phyloP scores from a whole-genome alignment of 495 filamentous ascomycete species.

The Cercophora samala region DNA sequence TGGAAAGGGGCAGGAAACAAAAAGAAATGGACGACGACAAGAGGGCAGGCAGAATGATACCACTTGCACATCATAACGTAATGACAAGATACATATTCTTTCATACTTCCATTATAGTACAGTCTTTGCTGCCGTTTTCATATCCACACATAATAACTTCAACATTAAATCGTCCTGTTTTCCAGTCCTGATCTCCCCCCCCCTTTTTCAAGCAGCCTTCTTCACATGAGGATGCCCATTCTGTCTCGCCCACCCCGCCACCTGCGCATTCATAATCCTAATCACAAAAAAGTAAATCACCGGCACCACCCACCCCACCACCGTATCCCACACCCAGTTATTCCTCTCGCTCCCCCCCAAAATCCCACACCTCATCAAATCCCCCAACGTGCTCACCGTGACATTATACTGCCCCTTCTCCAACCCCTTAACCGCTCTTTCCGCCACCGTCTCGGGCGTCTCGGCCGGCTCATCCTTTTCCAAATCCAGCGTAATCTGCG shows the following conservation, averaged over 20 bases:
- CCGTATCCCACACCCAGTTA: constrained; percentile 58
- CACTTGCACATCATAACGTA: neutral
- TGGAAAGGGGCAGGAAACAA: neutral
- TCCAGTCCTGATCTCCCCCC: no score
- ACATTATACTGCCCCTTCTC: constrained; percentile 79
- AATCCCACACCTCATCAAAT: constrained; percentile 60
- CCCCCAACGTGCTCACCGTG: constrained; percentile 64
- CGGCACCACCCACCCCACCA: constrained; percentile 54
- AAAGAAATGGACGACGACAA: neutral
- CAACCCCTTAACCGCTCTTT: constrained; percentile 62
- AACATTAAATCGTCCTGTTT: neutral
- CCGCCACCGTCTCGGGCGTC: constrained; percentile 73
- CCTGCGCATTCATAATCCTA: constrained; percentile 56
- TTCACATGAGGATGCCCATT: constrained; percentile 50
- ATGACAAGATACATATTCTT: neutral
- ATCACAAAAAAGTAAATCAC: constrained; percentile 61
- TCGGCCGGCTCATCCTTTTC: constrained; percentile 80
- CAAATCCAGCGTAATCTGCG: constrained; percentile 71
- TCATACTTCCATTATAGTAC: neutral
- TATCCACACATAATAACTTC: neutral
- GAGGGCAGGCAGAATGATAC: neutral
- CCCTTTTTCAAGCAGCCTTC: constrained; percentile 25
- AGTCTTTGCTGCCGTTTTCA: neutral
- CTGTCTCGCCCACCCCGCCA: constrained; percentile 55
- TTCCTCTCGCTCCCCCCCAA: constrained; percentile 59